phyloP scores from a whole-genome alignment of 257 asterid genomes.

The Nicotiana undulata region DNA sequence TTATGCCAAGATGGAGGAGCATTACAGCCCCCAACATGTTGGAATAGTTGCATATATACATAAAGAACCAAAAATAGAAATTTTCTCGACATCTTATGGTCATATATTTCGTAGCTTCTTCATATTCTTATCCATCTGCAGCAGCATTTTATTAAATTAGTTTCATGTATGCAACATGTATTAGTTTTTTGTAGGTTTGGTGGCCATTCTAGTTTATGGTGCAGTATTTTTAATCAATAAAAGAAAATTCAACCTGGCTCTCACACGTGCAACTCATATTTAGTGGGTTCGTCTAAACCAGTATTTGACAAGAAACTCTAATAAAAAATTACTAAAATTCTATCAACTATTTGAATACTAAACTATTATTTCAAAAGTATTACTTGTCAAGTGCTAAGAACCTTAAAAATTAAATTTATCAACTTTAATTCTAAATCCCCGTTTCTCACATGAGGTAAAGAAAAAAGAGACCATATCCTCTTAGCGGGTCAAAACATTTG shows the following conservation, averaged over 20 bases:
- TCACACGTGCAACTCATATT: too few relatives aligned
- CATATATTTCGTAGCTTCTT: background rate
- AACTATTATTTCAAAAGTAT: too few relatives aligned
- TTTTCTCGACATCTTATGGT: background rate
- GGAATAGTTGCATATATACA: background rate
- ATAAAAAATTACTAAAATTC: too few relatives aligned
- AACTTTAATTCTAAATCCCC: too few relatives aligned
- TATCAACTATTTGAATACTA: too few relatives aligned
- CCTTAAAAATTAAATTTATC: too few relatives aligned
- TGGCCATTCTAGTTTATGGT: background rate
- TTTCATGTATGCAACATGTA: background rate
- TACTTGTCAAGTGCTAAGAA: too few relatives aligned
- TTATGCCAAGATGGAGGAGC: background rate
- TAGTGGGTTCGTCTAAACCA: too few relatives aligned
- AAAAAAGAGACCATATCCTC: too few relatives aligned
- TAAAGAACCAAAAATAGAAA: background rate
- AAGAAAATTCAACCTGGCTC: background rate
- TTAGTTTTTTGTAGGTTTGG: background rate
- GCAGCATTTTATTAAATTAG: background rate
- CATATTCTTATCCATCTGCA: background rate
- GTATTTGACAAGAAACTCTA: too few relatives aligned
- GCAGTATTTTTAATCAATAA: background rate
- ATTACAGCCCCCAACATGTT: background rate
- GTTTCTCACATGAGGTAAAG: too few relatives aligned
- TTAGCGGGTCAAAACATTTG: too few relatives aligned